These are phyloP conservation scores for Boletellus sp. DNA, from an alignment of 768 basidiomycete species.

Conservation along the genomic window DNA sequence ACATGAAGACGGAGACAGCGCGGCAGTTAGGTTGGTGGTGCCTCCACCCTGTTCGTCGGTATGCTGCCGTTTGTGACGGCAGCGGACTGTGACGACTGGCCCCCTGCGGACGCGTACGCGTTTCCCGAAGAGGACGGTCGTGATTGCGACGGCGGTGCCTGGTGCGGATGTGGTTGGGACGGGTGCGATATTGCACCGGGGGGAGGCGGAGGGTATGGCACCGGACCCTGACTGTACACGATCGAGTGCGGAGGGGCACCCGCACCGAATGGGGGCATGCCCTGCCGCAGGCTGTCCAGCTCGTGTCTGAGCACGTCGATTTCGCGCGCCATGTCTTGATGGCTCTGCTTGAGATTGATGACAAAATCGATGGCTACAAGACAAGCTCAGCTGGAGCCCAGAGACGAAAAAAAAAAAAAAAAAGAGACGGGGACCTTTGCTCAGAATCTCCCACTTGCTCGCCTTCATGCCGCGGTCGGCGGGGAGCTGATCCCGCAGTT, in stretches of 20 bases:
- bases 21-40: constrained; percentile 34
- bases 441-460: constrained; percentile 98
- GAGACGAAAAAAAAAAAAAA: not conserved
- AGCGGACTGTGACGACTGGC: constrained; percentile 30
- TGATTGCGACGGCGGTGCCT: constrained; percentile 36
- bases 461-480: constrained; percentile 93
- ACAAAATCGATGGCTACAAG: constrained; percentile 84
- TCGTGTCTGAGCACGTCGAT: constrained; percentile 78
- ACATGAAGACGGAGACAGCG: constrained; percentile 4
- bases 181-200: constrained; percentile 44
- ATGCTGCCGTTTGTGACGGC: constrained; percentile 39
- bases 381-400: constrained; percentile 1
- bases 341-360: constrained; percentile 65
- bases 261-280: constrained; percentile 49
- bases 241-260: constrained; percentile 46
- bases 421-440: constrained; percentile 64
- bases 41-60: constrained; percentile 41
- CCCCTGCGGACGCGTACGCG: constrained; percentile 42
- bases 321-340: constrained; percentile 76
- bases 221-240: constrained; percentile 50
- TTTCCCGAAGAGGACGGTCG: constrained; percentile 65
- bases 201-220: constrained; percentile 45
- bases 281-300: constrained; percentile 58
- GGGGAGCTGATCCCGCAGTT: constrained; percentile 88
- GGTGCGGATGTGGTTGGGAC: constrained; percentile 32